Evolutionary conservation across 306 rosid genomes (phyloP), one percentile per base, ranked within the genome.

Genomic region (Trichosanthes cucumerina): DNA sequence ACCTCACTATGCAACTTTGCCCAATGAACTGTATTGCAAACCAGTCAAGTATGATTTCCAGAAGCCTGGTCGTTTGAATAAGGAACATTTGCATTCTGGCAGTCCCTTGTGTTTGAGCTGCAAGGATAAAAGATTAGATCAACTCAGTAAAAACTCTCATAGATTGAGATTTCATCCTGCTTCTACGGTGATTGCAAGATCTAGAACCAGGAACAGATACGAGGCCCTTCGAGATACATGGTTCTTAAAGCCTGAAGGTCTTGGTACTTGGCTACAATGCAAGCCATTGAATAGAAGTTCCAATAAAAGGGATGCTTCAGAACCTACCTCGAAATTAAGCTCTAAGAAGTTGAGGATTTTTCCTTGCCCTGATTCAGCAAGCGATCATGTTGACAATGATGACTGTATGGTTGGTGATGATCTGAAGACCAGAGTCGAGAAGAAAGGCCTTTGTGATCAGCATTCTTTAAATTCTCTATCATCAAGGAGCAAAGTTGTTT

Each of bases 201-300:
- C 81, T 72, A 73, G 84, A 86, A 50, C 83, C 66, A 23, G 83
- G 80, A 82, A 78, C 70, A 86, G 80, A 74, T 83, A 87, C 66
- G 84, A 83, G 66, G 84, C 87, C 80, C 81, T 87, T 82, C 79
- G 82, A 18, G 81, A 80, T 44, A 78, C 87, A 79, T 88, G 94
- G 94, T 83, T 84, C 83, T 80, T 82, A 73, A 86, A 82, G 78
- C 82, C 64, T 78, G 84, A 75, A 44, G 57, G 75, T 60, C 80
- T 77, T n/a, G 59, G 28, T 28, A 84, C 63, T 78, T 68, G 77
- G 84, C 83, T 79, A 14, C 78, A 70, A 36, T 43, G 56, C 47
- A 83, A 79, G 77, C 82, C 83, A 16, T 41, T 47, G 64, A 84
- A 81, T 69, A 82, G 43, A 82, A 77, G 70, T 73, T 75, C 62